These are phyloP conservation scores for Lichtheimia ramosa DNA, from an alignment of 371 early-diverging fungal genomes.

Conservation along the genomic window DNA sequence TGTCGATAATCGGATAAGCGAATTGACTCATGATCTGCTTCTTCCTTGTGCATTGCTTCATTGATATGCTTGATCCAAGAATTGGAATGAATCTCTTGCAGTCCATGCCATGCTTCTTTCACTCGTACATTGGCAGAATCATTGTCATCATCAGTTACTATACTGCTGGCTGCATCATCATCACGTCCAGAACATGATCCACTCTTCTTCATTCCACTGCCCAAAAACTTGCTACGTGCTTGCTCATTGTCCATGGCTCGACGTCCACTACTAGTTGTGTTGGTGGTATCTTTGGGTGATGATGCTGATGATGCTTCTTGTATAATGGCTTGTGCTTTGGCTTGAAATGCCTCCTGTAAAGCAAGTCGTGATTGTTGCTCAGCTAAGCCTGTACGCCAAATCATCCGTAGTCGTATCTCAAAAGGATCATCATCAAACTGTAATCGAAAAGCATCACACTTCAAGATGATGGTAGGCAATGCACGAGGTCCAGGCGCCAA, in stretches of 20 bases:
- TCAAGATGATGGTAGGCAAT: constrained; percentile 29
- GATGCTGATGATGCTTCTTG: neutral
- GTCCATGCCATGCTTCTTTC: constrained; percentile 55
- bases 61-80: constrained; percentile 52
- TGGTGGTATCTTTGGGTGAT: neutral
- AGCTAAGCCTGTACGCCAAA: constrained; percentile 49
- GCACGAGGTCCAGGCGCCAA: constrained; percentile 22
- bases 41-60: constrained; percentile 26
- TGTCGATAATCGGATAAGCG: constrained; percentile 21
- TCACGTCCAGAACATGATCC: neutral
- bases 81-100: constrained; percentile 60
- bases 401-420: constrained; percentile 49
- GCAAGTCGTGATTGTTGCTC: constrained; percentile 54
- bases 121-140: constrained; percentile 27
- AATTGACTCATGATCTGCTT: constrained; percentile 12
- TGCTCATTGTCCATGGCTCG: constrained; percentile 16
- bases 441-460: constrained; percentile 27
- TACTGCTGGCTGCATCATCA: neutral
- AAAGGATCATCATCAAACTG: constrained; percentile 63
- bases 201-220: constrained; percentile 4
- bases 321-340: constrained; percentile 46
- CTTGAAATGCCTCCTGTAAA: constrained; percentile 58
- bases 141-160: neutral
- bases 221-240: constrained; percentile 12
- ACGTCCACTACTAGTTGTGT: constrained; percentile 1